These are phyloP conservation scores for Psidium guajava DNA, from an alignment of 345 rosid species.

Conservation along the genomic window DNA sequence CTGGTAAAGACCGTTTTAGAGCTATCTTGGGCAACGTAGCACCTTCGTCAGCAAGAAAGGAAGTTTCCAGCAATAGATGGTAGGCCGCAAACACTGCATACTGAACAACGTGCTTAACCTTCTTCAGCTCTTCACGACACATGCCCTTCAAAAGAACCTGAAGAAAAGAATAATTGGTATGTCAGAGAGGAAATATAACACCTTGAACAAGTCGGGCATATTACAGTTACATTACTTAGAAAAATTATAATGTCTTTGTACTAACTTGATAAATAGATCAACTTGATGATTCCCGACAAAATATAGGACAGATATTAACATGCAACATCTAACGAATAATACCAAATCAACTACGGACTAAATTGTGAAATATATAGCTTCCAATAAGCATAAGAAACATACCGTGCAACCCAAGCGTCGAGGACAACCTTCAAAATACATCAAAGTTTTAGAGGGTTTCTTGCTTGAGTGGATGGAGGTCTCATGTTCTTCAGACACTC, in stretches of 20 bases:
- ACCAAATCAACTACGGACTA: background rate
- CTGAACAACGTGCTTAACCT: constrained; percentile 81
- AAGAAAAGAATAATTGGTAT: constrained; percentile 1
- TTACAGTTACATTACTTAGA: background rate
- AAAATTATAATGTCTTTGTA: background rate
- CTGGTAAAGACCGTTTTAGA: constrained; percentile 30
- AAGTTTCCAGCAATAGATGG: constrained; percentile 89
- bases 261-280: background rate
- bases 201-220: background rate
- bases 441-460: constrained; percentile 81
- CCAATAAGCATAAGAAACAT: background rate
- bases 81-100: constrained; percentile 96
- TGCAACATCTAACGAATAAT: background rate
- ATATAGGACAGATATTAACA: background rate
- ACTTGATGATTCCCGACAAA: background rate
- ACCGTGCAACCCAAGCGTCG: constrained; percentile 99
- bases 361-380: background rate
- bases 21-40: constrained; percentile 75
- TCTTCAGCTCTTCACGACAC: constrained; percentile 63
- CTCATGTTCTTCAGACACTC: constrained; percentile 74
- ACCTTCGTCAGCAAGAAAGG: constrained; percentile 98
- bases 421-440: constrained; percentile 99
- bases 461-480: constrained; percentile 43
- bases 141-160: constrained; percentile 77
- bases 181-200: background rate